phyloP scores from a whole-genome alignment of 805 yeast species.

The Candida krabiensis region DNA sequence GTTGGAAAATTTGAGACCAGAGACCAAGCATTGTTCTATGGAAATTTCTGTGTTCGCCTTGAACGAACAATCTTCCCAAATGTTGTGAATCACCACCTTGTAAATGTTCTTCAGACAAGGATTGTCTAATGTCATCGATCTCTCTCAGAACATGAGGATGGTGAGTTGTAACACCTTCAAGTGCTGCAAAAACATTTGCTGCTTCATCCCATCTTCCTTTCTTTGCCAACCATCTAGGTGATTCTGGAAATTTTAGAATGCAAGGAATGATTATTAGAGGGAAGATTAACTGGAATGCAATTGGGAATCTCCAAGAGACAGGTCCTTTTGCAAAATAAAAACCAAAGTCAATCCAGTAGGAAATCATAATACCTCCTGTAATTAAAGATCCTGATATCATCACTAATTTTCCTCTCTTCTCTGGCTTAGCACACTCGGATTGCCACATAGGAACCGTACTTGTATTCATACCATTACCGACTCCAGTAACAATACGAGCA shows the following conservation, averaged over 20 bases:
- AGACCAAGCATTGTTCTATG: slow-evolving; percentile 45
- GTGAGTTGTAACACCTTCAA: slow-evolving; percentile 33
- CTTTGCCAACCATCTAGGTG: slow-evolving; percentile 43
- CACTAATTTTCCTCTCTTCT: slow-evolving; percentile 29
- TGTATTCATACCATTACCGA: slow-evolving; percentile 35
- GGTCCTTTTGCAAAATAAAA: slow-evolving; percentile 31
- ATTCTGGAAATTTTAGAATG: slow-evolving; percentile 35
- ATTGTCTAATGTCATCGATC: slow-evolving; percentile 17
- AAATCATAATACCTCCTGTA: slow-evolving; percentile 28
- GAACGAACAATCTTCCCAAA: slow-evolving; percentile 31
- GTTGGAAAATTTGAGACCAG: slow-evolving; percentile 47
- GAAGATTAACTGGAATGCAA: slow-evolving; percentile 34
- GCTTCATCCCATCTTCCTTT: slow-evolving; percentile 45
- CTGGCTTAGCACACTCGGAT: slow-evolving; percentile 33
- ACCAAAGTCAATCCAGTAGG: slow-evolving; percentile 39
- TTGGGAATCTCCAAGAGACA: slow-evolving; percentile 35
- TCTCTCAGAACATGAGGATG: slow-evolving; percentile 13
- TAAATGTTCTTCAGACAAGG: slow-evolving; percentile 17
- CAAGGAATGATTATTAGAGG: slow-evolving; percentile 18
- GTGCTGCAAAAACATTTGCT: slow-evolving; percentile 38
- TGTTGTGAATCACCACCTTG: slow-evolving; percentile 26
- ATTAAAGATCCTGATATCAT: slow-evolving; percentile 29
- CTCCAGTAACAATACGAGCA: slow-evolving; percentile 33
- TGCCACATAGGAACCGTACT: slow-evolving; percentile 35
- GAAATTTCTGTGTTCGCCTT: slow-evolving; percentile 44